Evolutionary conservation across 1,284 basidiomycete species (phyloP), one percentile per base, ranked within the genome.

Genomic region (Moniliella sp.): DNA sequence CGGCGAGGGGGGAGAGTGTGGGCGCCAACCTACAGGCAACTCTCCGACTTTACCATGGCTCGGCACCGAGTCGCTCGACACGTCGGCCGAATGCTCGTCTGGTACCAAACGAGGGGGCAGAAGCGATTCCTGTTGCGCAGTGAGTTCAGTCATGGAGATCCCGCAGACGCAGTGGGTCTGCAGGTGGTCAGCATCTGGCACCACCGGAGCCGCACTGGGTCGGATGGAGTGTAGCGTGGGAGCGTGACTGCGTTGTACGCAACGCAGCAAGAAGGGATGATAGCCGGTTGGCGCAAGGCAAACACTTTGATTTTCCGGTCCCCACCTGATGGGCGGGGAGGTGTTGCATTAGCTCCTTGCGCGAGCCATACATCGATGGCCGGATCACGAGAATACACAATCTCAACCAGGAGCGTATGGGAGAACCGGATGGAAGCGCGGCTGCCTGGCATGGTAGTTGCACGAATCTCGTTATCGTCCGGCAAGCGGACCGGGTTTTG

Each of bases 401-500:
- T 50, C 38, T 59, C 56, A 7, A 59, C 52, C 3, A 59, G 47
- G 4, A 59, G 39, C 11, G 42, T 34, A 30, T 59, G 56, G 26
- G 46, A 43, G 31, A 57, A 57, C 4, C 54, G 46, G 15, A 59
- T 46, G 15, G 34, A 28, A 3, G 50, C 43, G 27, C 46, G 45
- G 2, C 45, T 47, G 4, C 54, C 53, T 8, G 44, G 35, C 12
- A 55, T 42, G 3, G 56, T 59, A 2, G 43, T 43, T 1, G 50
- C 43, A 4, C 56, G 49, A 19, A 55, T 55, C 19, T 41, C 36
- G 26, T 59, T 59, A 37, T 59, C 56, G 33, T 59, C 51, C 8
- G 56, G 56, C 42, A 59, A 50, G 11, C 56, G 42, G 8, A 52
- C 56, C 8, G 57, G 37, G 4, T 50, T 50, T 15, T 59, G 54